phyloP scores from a whole-genome alignment of 1,284 basidiomycete species.

The Acaromyces ingoldii region DNA sequence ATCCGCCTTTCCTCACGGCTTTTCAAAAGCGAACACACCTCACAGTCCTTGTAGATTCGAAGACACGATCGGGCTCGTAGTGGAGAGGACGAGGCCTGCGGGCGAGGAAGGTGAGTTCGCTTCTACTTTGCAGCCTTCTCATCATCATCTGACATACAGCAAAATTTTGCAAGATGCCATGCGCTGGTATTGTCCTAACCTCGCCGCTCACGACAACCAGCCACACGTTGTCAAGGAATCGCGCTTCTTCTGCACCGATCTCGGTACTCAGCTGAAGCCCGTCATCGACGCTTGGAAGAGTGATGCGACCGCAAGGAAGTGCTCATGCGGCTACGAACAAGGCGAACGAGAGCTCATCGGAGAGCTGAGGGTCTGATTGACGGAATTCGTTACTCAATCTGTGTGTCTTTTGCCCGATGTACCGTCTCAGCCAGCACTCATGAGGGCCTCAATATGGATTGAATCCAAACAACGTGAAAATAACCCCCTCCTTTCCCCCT shows the following conservation, averaged over 20 bases:
- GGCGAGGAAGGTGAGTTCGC: slow-evolving; percentile 14
- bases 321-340: slow-evolving; percentile 9
- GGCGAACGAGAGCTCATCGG: slow-evolving; percentile 9
- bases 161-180: slow-evolving; percentile 65
- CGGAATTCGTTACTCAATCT: too few species aligned
- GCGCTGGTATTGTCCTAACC: slow-evolving; percentile 85
- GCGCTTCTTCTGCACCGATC: slow-evolving; percentile 79
- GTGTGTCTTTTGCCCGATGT: too few species aligned
- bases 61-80: slow-evolving; percentile 87
- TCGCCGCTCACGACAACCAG: slow-evolving; percentile 57
- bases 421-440: too few species aligned
- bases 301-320: slow-evolving; percentile 30
- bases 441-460: too few species aligned
- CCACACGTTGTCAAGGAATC: slow-evolving; percentile 83
- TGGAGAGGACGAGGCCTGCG: slow-evolving; percentile 78
- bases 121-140: background rate
- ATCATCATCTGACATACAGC: background rate
- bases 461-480: too few species aligned
- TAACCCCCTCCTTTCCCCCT: too few species aligned
- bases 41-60: slow-evolving; percentile 89
- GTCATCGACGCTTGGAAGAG: slow-evolving; percentile 59
- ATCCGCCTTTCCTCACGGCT: background rate
- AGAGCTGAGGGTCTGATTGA: too few species aligned
- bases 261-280: slow-evolving; percentile 89
- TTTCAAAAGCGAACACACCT: slow-evolving; percentile 68